Percentiles rank a stretch among this genome's conserved stretches.
Evolutionary conservation across 352 stramenopile species (phyloP).

Genomic region (Peronospora belbahrii): DNA sequence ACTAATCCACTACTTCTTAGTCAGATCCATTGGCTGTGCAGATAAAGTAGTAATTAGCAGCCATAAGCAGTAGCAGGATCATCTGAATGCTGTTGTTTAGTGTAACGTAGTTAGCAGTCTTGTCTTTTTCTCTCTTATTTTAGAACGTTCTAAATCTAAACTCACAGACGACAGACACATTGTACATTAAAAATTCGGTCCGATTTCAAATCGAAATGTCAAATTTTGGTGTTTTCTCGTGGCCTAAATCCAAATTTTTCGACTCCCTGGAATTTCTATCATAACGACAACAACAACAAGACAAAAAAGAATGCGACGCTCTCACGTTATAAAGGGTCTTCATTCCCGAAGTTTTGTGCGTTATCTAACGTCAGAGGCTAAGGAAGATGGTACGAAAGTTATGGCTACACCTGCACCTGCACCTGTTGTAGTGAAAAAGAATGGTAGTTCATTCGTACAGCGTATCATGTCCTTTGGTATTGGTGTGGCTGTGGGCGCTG

Average conservation of each 20-base stretch:
- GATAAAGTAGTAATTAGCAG: too few species aligned
- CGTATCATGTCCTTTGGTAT: conserved; percentile 63
- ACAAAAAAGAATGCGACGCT: conserved; percentile 24
- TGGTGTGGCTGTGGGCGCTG: conserved; percentile 51
- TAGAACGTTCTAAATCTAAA: too few species aligned
- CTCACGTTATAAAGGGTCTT: conserved; percentile 19
- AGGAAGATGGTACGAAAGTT: conserved; percentile 23
- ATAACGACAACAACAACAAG: conserved; percentile 2
- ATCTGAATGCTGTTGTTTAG: too few species aligned
- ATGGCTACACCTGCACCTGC: conserved; percentile 18
- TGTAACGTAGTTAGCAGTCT: too few species aligned
- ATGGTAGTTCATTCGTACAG: conserved; percentile 65
- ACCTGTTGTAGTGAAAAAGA: conserved; percentile 32
- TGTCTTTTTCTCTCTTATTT: too few species aligned
- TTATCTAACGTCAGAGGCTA: conserved; percentile 52
- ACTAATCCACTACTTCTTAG: too few species aligned
- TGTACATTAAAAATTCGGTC: too few species aligned
- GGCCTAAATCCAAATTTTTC: too few species aligned
- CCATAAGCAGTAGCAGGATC: too few species aligned
- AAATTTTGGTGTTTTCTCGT: neutral
- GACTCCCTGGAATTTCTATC: conserved; percentile 17
- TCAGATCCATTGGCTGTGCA: too few species aligned
- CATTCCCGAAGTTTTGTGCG: conserved; percentile 31
- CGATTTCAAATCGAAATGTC: too few species aligned
- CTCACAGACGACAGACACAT: too few species aligned